A percentile compares a stretch with the other conserved stretches of the same genome.
phyloP scores from a whole-genome alignment of 768 basidiomycete genomes.

The Rhodotorula kratochvilovae region DNA sequence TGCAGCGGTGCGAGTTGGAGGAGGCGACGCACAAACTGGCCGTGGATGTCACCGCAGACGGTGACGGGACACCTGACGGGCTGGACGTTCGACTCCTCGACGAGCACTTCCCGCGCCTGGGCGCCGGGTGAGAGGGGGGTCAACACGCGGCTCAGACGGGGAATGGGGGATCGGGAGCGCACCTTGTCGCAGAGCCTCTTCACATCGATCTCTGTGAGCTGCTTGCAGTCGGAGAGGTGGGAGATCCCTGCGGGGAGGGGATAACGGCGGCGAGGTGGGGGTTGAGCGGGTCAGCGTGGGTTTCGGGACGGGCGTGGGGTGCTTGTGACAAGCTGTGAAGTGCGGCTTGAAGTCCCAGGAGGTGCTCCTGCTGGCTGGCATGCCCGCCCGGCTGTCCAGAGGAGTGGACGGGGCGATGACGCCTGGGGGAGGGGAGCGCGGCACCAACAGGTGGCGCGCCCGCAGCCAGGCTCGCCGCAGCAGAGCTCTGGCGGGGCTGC shows the following conservation, averaged over 20 bases:
- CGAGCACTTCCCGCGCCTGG: constrained; percentile 93
- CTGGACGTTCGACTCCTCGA: constrained; percentile 99
- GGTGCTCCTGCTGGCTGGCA: too few species aligned
- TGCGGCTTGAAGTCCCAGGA: too few species aligned
- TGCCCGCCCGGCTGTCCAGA: too few species aligned
- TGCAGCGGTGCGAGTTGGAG: too few species aligned
- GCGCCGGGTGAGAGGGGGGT: neutral
- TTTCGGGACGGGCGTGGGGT: neutral
- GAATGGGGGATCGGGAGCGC: constrained; percentile 43
- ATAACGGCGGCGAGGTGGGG: neutral
- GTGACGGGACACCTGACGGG: constrained; percentile 98
- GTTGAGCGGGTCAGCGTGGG: neutral
- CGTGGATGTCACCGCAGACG: constrained; percentile 98
- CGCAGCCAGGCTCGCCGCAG: too few species aligned
- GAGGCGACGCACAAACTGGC: constrained; percentile 88
- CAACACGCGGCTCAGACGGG: neutral
- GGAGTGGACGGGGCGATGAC: too few species aligned
- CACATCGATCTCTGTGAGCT: constrained; percentile 87
- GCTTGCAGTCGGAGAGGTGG: constrained; percentile 94
- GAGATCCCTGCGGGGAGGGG: constrained; percentile 62
- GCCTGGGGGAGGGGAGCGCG: too few species aligned
- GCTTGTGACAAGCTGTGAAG: too few species aligned
- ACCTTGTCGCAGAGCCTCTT: constrained; percentile 99
- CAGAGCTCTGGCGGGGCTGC: too few species aligned
- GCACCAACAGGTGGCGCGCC: too few species aligned